Percentiles rank a stretch among this genome's conserved stretches.
Conservation (phyloP, 768 basidiomycete genomes). For the Lactarius hengduanensis region DNA sequence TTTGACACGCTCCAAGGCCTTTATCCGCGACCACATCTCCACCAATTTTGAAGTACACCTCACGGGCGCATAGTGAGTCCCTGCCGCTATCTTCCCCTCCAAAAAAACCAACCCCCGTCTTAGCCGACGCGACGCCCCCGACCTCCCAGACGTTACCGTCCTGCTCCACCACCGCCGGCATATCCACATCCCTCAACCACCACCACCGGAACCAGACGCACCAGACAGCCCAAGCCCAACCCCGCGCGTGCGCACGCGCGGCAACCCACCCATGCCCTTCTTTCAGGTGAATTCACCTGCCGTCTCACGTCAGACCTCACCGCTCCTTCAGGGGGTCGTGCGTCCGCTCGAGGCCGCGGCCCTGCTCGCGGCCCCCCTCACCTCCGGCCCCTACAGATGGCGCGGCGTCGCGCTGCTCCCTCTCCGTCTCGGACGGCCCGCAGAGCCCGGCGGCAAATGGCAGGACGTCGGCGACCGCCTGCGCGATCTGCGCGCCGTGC, state of each 20-base stretch:
- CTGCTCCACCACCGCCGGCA: constrained; percentile 48
- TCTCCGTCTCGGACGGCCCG: neutral
- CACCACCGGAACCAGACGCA: constrained; percentile 15
- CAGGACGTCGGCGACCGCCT: constrained; percentile 33
- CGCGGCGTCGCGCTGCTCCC: constrained; percentile 54
- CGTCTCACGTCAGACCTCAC: constrained; percentile 21
- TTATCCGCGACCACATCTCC: constrained; percentile 47
- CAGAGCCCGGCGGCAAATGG: constrained; percentile 31
- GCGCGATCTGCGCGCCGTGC: constrained; percentile 29
- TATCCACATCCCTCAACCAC: constrained; percentile 39
- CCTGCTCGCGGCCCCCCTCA: constrained; percentile 42
- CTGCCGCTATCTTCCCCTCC: neutral
- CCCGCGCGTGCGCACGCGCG: constrained; percentile 4
- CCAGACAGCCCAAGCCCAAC: neutral
- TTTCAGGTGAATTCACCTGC: constrained; percentile 28
- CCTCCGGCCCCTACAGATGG: constrained; percentile 42
- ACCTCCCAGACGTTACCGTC: constrained; percentile 42
- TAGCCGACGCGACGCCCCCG: constrained; percentile 48
- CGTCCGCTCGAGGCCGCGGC: constrained; percentile 46
- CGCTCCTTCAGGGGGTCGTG: constrained; percentile 42
- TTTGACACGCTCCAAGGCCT: constrained; percentile 40
- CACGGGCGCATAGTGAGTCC: constrained; percentile 58
- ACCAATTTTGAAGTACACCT: constrained; percentile 49
- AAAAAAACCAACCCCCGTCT: neutral
- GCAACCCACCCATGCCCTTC: constrained; percentile 30